phyloP scores from a whole-genome alignment of 257 asterid genomes.

The Cruciata laevipes region DNA sequence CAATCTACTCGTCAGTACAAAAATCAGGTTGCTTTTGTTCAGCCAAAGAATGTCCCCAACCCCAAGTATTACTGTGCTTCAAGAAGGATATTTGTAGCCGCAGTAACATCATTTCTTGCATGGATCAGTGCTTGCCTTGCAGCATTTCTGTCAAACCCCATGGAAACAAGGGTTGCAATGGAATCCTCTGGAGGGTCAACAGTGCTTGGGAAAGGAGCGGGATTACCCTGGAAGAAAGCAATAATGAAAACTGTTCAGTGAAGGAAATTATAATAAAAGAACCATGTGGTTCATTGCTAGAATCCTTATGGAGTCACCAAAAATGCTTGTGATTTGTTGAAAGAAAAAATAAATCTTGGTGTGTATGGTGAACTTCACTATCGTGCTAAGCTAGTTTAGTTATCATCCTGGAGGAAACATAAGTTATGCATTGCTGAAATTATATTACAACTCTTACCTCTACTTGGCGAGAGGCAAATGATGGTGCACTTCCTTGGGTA shows the following conservation, averaged over 20 bases:
- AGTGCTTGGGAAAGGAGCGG: constrained; percentile 37
- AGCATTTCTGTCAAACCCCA: constrained; percentile 89
- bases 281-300: not conserved
- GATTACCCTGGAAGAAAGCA: constrained; percentile 43
- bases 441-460: constrained; percentile 38
- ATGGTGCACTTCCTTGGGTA: constrained; percentile 48
- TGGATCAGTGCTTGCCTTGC: constrained; percentile 89
- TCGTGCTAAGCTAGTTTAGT: not conserved
- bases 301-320: not conserved
- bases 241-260: not conserved
- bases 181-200: constrained; percentile 79
- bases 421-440: not conserved
- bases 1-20: not conserved
- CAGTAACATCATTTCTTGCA: constrained; percentile 76
- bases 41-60: not conserved
- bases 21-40: not conserved
- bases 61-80: constrained; percentile 58
- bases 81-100: constrained; percentile 89
- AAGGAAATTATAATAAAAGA: not conserved
- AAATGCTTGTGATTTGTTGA: not conserved
- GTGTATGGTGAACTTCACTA: not conserved
- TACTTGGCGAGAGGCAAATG: constrained; percentile 43
- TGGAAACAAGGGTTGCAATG: constrained; percentile 60
- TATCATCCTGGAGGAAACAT: not conserved
- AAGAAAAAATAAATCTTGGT: not conserved